Conservation (phyloP, 1,284 basidiomycete species). For the Rhodotorula sp. region DNA sequence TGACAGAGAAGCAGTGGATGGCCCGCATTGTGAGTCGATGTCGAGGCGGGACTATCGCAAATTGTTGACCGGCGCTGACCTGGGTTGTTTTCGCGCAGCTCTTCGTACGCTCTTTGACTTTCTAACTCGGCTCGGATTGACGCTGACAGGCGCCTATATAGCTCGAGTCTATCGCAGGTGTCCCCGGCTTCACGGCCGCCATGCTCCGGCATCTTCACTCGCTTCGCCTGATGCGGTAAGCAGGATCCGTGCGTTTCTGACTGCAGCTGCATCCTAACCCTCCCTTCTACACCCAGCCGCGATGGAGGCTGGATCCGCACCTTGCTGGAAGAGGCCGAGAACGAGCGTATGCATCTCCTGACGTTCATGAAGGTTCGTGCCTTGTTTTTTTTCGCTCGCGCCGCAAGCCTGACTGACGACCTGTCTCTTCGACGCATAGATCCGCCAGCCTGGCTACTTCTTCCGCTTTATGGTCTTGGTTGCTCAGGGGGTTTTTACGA, state of each 20-base stretch:
- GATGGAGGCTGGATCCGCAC: conserved; percentile 53
- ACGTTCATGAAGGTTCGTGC: conserved; percentile 72
- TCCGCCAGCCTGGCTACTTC: conserved; percentile 71
- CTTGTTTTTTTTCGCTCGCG: background rate
- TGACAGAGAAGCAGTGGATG: conserved; percentile 75
- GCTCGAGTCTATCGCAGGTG: conserved; percentile 86
- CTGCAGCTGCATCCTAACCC: background rate
- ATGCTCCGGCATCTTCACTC: conserved; percentile 58
- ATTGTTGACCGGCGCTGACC: background rate
- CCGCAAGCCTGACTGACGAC: too few relatives aligned
- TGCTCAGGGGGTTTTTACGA: conserved; percentile 85
- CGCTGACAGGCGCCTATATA: background rate
- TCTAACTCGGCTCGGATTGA: too few relatives aligned
- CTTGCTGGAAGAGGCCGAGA: conserved; percentile 88
- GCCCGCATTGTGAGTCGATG: conserved; percentile 58
- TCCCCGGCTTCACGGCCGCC: conserved; percentile 69
- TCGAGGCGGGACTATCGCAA: background rate
- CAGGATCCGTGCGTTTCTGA: too few relatives aligned
- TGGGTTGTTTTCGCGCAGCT: conserved; percentile 49
- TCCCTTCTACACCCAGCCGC: background rate
- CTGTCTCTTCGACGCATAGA: conserved; percentile 15
- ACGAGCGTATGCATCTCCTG: conserved; percentile 71
- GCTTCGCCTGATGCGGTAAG: conserved; percentile 76
- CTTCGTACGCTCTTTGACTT: conserved; percentile 54
- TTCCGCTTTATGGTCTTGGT: conserved; percentile 79